Percentiles rank a stretch among this genome's conserved stretches.
Evolutionary conservation across 306 rosid genomes (phyloP).

Genomic region (Luffa aegyptiaca): DNA sequence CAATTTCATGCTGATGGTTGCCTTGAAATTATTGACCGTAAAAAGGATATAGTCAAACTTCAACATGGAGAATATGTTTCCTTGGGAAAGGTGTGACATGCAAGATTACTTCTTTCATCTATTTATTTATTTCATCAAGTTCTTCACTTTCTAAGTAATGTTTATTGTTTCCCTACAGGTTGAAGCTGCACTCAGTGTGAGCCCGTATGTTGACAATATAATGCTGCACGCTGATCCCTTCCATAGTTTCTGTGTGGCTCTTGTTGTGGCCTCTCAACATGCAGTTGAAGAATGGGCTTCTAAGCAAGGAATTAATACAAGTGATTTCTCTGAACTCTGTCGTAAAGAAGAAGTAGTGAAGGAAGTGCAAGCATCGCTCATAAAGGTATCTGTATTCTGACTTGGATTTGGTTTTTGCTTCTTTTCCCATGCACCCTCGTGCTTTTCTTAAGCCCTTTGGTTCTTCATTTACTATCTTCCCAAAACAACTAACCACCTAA

Average conservation of each 20-base stretch:
- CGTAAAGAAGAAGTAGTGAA: slow-evolving; percentile 53
- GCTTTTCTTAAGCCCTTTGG: not conserved
- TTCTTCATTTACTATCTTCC: not conserved
- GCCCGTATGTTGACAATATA: slow-evolving; percentile 70
- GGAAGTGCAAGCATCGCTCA: slow-evolving; percentile 57
- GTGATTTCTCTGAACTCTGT: slow-evolving; percentile 54
- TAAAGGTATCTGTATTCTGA: slow-evolving; percentile 39
- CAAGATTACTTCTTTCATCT: not conserved
- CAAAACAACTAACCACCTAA: not conserved
- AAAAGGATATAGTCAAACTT: slow-evolving; percentile 93
- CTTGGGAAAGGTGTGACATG: slow-evolving; percentile 70
- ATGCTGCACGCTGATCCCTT: slow-evolving; percentile 92
- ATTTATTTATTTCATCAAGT: not conserved
- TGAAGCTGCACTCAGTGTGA: slow-evolving; percentile 68
- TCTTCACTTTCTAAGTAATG: slow-evolving; percentile 17
- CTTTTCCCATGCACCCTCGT: not conserved
- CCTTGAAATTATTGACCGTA: slow-evolving; percentile 91
- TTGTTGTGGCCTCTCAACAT: slow-evolving; percentile 63
- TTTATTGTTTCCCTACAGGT: slow-evolving; percentile 46
- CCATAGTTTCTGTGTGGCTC: slow-evolving; percentile 76
- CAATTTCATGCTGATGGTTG: slow-evolving; percentile 79
- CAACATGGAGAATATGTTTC: slow-evolving; percentile 98
- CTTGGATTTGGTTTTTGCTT: not conserved
- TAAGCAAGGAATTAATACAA: slow-evolving; percentile 50
- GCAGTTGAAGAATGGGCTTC: slow-evolving; percentile 72